These are phyloP conservation scores for Solanum megistacrolobum DNA, from an alignment of 257 asterid species.

Conservation along the genomic window DNA sequence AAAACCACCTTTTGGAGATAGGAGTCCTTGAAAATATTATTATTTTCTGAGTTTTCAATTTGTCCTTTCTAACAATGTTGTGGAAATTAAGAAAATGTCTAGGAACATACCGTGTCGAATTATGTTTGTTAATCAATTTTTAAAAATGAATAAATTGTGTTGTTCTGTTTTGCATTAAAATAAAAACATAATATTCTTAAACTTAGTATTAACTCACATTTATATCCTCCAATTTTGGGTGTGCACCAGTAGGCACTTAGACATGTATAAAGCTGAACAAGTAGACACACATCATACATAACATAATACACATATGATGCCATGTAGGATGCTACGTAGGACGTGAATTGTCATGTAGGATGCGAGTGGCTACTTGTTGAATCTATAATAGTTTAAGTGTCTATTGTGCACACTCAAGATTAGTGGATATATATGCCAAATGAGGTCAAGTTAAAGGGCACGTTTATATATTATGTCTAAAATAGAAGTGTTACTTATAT, in stretches of 20 bases:
- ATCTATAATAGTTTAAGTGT: too few relatives aligned
- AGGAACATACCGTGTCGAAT: neutral
- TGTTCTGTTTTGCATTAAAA: neutral
- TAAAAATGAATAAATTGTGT: neutral
- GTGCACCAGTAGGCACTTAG: neutral
- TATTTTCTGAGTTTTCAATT: neutral
- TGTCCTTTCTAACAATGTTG: neutral
- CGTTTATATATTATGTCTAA: too few relatives aligned
- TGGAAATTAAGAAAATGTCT: neutral
- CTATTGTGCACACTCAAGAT: neutral
- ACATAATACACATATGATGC: neutral
- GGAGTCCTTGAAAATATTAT: neutral
- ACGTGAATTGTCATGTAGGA: neutral
- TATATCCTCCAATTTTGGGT: neutral
- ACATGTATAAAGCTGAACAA: too few relatives aligned
- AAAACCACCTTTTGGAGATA: neutral
- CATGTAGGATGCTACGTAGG: neutral
- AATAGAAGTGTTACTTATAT: neutral
- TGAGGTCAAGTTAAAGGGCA: neutral
- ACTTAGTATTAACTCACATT: neutral
- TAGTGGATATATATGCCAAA: too few relatives aligned
- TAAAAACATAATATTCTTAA: neutral
- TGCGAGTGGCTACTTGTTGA: neutral
- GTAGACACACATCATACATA: too few relatives aligned
- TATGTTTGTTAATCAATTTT: neutral